phyloP scores from a whole-genome alignment of 2,329 filamentous ascomycete species.

The Botrytis sinoallii region DNA sequence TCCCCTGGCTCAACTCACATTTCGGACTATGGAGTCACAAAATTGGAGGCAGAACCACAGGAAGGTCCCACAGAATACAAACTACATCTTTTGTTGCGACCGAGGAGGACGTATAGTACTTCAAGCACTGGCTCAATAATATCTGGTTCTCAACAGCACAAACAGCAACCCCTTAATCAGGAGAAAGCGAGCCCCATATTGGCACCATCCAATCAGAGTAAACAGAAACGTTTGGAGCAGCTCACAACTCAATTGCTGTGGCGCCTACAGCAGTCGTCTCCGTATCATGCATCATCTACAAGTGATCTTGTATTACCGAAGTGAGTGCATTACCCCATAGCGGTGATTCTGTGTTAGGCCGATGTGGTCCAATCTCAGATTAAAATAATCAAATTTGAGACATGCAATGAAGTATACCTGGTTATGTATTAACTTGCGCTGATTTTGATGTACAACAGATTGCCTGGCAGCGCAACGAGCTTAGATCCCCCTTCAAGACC shows the following conservation, averaged over 20 bases:
- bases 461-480: conserved; percentile 62
- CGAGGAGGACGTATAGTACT: conserved; percentile 68
- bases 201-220: conserved; percentile 54
- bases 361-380: neutral
- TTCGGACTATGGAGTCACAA: conserved; percentile 65
- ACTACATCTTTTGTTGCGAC: conserved; percentile 79
- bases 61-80: conserved; percentile 97
- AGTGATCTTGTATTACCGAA: conserved; percentile 72
- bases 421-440: neutral
- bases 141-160: conserved; percentile 35
- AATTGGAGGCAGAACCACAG: conserved; percentile 85
- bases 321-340: conserved; percentile 13
- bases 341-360: neutral
- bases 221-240: conserved; percentile 82
- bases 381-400: neutral
- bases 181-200: conserved; percentile 24
- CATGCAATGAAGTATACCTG: neutral
- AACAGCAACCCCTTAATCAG: conserved; percentile 26
- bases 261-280: conserved; percentile 91
- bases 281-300: conserved; percentile 79
- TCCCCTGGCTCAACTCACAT: conserved; percentile 43
- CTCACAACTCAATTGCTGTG: conserved; percentile 93
- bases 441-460: conserved; percentile 23
- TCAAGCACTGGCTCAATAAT: conserved; percentile 63
- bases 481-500: conserved; percentile 48